phyloP scores from a whole-genome alignment of 2,329 filamentous ascomycete genomes.

The Colletotrichum orbiculare region DNA sequence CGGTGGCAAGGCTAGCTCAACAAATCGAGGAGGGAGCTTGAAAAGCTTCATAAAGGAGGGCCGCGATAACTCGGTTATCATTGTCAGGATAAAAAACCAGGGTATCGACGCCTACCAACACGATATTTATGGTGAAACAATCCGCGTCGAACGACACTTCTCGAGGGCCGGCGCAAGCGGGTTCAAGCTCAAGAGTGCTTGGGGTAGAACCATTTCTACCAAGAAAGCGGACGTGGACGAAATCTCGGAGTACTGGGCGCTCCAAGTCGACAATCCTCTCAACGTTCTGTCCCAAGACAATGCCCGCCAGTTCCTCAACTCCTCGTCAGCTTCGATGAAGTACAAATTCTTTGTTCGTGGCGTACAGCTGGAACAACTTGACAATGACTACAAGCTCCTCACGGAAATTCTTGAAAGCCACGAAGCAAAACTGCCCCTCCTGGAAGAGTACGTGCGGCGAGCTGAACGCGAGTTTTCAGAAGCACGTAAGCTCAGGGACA shows the following conservation, averaged over 20 bases:
- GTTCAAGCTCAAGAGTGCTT: constrained; percentile 86
- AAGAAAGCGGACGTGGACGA: constrained; percentile 91
- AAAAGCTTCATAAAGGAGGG: constrained; percentile 94
- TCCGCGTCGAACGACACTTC: constrained; percentile 93
- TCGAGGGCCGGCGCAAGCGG: constrained; percentile 77
- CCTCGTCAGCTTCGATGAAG: constrained; percentile 83
- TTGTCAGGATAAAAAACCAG: constrained; percentile 90
- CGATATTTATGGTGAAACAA: constrained; percentile 84
- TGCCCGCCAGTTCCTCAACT: constrained; percentile 91
- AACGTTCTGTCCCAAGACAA: constrained; percentile 96
- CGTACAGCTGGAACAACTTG: constrained; percentile 91
- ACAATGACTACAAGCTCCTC: constrained; percentile 89
- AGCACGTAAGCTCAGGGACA: constrained; percentile 42
- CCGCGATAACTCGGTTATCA: constrained; percentile 77
- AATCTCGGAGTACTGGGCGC: constrained; percentile 89
- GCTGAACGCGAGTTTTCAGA: constrained; percentile 63
- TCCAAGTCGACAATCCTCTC: constrained; percentile 97
- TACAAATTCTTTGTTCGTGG: constrained; percentile 98
- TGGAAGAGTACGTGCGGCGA: constrained; percentile 70
- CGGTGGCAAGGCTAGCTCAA: constrained; percentile 92
- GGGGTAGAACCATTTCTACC: constrained; percentile 77
- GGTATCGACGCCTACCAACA: constrained; percentile 86
- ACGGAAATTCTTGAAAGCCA: constrained; percentile 82
- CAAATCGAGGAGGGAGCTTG: constrained; percentile 89
- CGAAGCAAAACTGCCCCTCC: constrained; percentile 69